Conservation (phyloP, 2,329 filamentous ascomycete species). For the Sclerotinia sclerotiorum region DNA sequence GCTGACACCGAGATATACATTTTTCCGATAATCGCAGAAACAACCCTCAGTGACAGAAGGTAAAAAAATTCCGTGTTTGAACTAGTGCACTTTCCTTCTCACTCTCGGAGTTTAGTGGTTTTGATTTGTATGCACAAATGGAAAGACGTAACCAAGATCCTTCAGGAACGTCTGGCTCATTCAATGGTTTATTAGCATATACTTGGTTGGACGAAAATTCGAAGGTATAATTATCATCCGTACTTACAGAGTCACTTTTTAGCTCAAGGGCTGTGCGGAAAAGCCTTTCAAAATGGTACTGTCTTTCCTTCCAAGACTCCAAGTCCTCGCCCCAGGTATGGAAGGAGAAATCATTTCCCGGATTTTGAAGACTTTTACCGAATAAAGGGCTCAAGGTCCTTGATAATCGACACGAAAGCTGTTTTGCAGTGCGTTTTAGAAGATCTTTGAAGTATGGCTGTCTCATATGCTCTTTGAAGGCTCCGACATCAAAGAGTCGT, state of each 20-base stretch:
- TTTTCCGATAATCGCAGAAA: neutral
- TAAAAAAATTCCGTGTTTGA: conserved; percentile 10
- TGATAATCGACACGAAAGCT: conserved; percentile 20
- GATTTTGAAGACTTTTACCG: neutral
- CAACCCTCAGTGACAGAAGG: neutral
- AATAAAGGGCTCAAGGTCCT: conserved; percentile 20
- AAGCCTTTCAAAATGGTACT: conserved; percentile 20
- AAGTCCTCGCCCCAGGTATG: conserved; percentile 22
- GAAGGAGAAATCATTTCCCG: neutral
- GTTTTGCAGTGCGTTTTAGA: conserved; percentile 15
- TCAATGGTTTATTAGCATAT: neutral
- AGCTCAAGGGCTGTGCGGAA: conserved; percentile 26
- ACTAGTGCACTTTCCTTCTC: neutral
- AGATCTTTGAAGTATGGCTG: conserved; percentile 17
- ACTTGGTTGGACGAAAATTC: neutral
- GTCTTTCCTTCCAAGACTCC: conserved; percentile 18
- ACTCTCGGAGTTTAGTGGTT: neutral
- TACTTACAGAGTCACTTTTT: conserved; percentile 23
- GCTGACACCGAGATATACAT: neutral
- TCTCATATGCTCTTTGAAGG: conserved; percentile 20
- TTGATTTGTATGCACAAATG: neutral
- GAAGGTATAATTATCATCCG: conserved; percentile 20
- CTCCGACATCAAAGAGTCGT: conserved; percentile 22
- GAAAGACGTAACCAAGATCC: neutral
- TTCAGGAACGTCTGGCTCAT: neutral